Evolutionary conservation across 805 yeast genomes (phyloP), one percentile per base, ranked within the genome.

Genomic region (Myxozyma vanderwaltii): DNA sequence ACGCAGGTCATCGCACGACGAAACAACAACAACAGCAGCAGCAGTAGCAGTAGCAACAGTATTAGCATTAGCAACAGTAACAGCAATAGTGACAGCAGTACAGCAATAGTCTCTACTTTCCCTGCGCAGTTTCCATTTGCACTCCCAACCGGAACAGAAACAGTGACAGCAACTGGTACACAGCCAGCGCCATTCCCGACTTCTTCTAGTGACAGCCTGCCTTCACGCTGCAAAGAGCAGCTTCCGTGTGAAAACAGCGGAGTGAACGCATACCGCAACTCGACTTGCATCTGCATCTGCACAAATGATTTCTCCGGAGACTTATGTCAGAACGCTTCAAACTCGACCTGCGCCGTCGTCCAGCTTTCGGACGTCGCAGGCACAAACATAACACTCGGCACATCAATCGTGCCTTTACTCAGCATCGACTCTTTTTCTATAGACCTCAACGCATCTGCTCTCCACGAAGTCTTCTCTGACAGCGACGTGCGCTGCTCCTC

Each of bases 201-300:
- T 24, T 31, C 59, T 8, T 15, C 63, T 6, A 26, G 56, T 8
- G 36, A 49, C 15, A 3, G 47, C 17, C 24, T n/a, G 23, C 19
- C 53, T 5, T 33, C 54, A 10, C 8, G 27, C 7, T 35, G 40
- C 21, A 33, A 13, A 2, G 26, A 33, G 2, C 21, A n/a, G 13
- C 49, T 53, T 24, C 56, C 58, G 3, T 60, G 64, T 41, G 46
- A 35, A 27, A 60, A 60, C 23, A 23, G 40, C 24, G 64, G 64
- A 17, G 59, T 57, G n/a, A 46, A 46, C 21, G 56, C 58, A 8
- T 49, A 53, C 12, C 41, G 47, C 17, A 40, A 50, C 49, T 21
- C 35, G 23, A 12, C 36, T 8, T 60, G 64, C 39, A 58, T 61
- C 15, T 60, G 64, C 23, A 35, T 57, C 35, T 59, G 63, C 31